A percentile compares a stretch with the other conserved stretches of the same genome.
phyloP scores from a whole-genome alignment of 163 green algal genomes.

The Volvox carteri region DNA sequence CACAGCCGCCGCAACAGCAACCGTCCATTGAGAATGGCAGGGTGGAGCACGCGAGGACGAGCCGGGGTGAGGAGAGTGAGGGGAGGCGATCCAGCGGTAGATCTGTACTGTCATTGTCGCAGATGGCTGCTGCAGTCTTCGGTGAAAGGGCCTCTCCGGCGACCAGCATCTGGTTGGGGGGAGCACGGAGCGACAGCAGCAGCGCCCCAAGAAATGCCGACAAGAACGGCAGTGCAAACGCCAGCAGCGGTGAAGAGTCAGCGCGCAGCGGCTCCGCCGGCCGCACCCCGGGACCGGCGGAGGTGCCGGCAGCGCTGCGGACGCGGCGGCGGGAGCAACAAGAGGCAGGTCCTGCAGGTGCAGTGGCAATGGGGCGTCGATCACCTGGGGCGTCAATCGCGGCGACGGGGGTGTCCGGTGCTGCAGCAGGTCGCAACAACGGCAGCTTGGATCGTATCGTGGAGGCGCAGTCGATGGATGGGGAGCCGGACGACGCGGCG shows the following conservation, averaged over 20 bases:
- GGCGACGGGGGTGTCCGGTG: neutral
- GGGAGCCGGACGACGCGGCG: neutral
- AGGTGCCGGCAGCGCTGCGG: too few species aligned
- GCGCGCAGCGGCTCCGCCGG: neutral
- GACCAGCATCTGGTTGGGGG: neutral
- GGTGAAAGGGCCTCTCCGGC: neutral
- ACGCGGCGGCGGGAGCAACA: neutral
- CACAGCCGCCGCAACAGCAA: neutral
- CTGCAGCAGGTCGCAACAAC: neutral
- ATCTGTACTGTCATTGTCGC: neutral
- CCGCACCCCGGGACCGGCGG: too few species aligned
- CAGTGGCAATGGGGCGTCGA: neutral
- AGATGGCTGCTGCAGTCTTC: constrained; percentile 7
- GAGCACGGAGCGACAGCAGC: too few species aligned
- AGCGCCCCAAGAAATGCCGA: neutral
- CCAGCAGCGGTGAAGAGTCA: neutral
- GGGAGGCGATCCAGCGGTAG: neutral
- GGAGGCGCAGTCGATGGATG: too few species aligned
- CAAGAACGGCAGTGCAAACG: neutral
- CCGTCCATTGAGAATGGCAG: neutral
- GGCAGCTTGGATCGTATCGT: neutral
- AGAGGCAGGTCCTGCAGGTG: neutral
- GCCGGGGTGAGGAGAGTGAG: neutral
- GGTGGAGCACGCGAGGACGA: neutral
- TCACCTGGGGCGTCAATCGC: neutral